Evolutionary conservation across 106 monocot species (phyloP), one percentile per base, ranked within the genome.

Genomic region (Cymbidium sinense): DNA sequence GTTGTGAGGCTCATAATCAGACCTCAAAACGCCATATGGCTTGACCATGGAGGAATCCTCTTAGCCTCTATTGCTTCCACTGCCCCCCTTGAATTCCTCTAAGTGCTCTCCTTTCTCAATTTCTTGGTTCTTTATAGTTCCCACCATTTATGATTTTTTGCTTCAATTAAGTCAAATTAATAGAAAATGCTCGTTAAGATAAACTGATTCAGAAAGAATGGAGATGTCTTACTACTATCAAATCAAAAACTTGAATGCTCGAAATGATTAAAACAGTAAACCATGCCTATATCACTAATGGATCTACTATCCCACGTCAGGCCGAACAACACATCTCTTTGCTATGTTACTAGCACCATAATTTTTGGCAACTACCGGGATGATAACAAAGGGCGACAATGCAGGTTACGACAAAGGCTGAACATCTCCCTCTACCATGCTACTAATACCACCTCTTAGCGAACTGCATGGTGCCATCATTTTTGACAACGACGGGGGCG

Each of bases 21-120:
- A 20, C 91, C 91, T 0, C 91, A 75, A 10, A 83, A 18, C 4
- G 89, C 89, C 3, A 92, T 51, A 50, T 92, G 92, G 43, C 70
- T 81, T 15, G 69, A 71, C 92, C 92, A 92, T 7, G 85, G 83
- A 25, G 86, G 88, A 1, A 89, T 51, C 64, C 77, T 64, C 77
- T 82, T 62, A 30, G 55, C 50, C n/a, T 70, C 81, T 12, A 27
- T 50, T 19, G 28, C 39, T 61, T 21, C 75, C 12, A 15, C 71
- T 58, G 67, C 58, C 36, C 35, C n/a, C 64, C 27, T 25, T 13
- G 17, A 64, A 23, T 44, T 76, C 75, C 64, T 85, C 82, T 50
- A 80, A 51, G 41, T 80, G 69, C 3, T 83, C 50, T 2, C 71
- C 77, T 10, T 74, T 80, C 74, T 80, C 80, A 11, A 80, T 77